phyloP scores from a whole-genome alignment of 768 basidiomycete species.

The Tylopilus vinaceipallidus region DNA sequence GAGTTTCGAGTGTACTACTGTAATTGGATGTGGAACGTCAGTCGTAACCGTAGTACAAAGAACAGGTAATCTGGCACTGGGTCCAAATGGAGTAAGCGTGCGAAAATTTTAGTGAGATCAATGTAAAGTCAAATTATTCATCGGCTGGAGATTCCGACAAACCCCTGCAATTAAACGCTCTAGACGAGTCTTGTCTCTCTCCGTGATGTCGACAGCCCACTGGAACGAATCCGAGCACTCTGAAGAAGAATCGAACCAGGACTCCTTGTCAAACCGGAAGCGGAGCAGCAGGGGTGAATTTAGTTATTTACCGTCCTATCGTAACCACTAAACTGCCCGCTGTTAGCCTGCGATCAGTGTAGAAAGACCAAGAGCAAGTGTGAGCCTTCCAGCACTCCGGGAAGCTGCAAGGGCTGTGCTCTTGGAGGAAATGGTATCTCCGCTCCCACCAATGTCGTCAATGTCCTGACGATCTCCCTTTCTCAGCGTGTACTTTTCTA shows the following conservation, averaged over 20 bases:
- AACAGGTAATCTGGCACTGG: too few relatives aligned
- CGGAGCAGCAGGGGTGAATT: slow-evolving; percentile 60
- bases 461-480: slow-evolving; percentile 17
- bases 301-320: slow-evolving; percentile 1
- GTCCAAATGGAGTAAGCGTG: slow-evolving; percentile 19
- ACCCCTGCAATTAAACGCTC: slow-evolving; percentile 1
- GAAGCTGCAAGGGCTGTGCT: slow-evolving; percentile 62
- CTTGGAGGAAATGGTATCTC: slow-evolving; percentile 52
- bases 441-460: neutral
- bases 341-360: slow-evolving; percentile 80
- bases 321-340: slow-evolving; percentile 13
- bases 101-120: slow-evolving; percentile 11
- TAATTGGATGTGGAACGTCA: too few relatives aligned
- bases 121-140: neutral
- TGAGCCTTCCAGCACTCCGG: slow-evolving; percentile 51
- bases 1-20: neutral
- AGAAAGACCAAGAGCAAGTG: slow-evolving; percentile 88
- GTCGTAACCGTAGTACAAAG: too few relatives aligned
- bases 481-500: slow-evolving; percentile 63
- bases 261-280: slow-evolving; percentile 47
- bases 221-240: slow-evolving; percentile 63
- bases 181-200: neutral
- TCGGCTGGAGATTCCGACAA: neutral
- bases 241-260: slow-evolving; percentile 50
- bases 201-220: slow-evolving; percentile 31